Conservation (phyloP, 495 filamentous ascomycete genomes). For the Trichoderma orchidacearum region DNA sequence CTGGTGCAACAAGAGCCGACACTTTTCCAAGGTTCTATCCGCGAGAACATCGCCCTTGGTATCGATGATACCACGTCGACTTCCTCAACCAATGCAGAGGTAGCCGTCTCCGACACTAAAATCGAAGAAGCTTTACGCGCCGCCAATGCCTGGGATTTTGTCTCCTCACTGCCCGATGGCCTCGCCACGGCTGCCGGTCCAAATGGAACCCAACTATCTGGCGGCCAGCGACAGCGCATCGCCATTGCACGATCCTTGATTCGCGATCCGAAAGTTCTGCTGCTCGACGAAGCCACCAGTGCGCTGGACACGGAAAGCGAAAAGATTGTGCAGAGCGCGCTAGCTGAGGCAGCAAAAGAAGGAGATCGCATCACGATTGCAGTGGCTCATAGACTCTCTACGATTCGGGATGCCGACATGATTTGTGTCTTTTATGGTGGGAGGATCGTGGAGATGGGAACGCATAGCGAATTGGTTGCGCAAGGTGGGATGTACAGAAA, state of each 20-base stretch:
- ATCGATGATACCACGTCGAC: conserved; percentile 7
- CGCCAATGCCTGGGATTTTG: conserved; percentile 24
- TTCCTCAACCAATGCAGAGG: background rate
- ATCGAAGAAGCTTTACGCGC: conserved; percentile 12
- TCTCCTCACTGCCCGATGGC: conserved; percentile 35
- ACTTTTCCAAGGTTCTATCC: conserved; percentile 27
- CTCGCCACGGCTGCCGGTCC: conserved; percentile 39
- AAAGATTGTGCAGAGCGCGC: conserved; percentile 18
- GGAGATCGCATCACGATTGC: conserved; percentile 1
- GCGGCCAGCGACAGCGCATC: conserved; percentile 51
- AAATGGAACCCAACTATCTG: conserved; percentile 44
- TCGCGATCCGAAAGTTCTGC: conserved; percentile 52
- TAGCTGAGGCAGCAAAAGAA: conserved; percentile 16
- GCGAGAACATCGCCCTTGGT: conserved; percentile 30
- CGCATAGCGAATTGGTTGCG: conserved; percentile 2
- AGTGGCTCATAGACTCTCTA: conserved; percentile 2
- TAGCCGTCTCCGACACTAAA: conserved; percentile 19
- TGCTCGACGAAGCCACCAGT: conserved; percentile 66
- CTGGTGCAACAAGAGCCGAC: conserved; percentile 30
- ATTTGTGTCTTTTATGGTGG: conserved; percentile 4
- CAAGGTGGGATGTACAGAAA: conserved; percentile 2
- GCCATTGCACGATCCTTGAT: conserved; percentile 52
- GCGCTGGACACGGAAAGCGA: conserved; percentile 42
- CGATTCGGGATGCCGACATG: conserved; percentile 1
- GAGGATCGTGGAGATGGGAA: background rate